Conservation (phyloP, 2,329 filamentous ascomycete genomes). For the Calonectria naviculata region DNA sequence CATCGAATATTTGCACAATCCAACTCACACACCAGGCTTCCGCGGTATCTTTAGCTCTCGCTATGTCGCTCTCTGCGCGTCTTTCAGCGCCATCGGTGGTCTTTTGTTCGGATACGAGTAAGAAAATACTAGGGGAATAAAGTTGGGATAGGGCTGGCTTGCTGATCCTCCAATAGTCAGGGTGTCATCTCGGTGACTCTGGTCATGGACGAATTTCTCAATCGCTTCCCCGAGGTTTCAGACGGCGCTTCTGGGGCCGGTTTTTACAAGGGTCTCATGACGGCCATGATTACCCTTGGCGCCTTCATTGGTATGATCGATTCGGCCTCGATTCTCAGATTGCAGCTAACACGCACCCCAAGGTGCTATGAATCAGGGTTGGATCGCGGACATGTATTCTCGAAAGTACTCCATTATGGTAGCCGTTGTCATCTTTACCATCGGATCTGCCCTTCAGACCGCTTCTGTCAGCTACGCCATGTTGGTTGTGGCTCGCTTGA, state of each 20-base stretch:
- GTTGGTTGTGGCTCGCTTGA: constrained; percentile 53
- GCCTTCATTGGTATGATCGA: constrained; percentile 54
- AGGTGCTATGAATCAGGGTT: constrained; percentile 56
- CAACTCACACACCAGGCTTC: constrained; percentile 37
- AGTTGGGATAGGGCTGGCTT: not conserved
- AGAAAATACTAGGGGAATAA: not conserved
- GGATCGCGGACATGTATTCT: constrained; percentile 47
- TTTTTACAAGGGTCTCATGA: constrained; percentile 55
- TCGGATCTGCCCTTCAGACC: constrained; percentile 57
- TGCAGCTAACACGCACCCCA: not conserved
- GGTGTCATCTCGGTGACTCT: constrained; percentile 53
- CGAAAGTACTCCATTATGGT: constrained; percentile 48
- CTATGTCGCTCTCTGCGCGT: constrained; percentile 47
- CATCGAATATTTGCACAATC: not conserved
- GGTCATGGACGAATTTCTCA: constrained; percentile 49
- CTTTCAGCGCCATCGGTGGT: constrained; percentile 50
- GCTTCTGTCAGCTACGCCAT: constrained; percentile 52
- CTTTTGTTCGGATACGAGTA: constrained; percentile 51
- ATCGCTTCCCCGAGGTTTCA: constrained; percentile 46
- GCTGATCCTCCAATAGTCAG: constrained; percentile 36
- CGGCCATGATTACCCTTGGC: constrained; percentile 59
- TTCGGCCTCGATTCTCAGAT: not conserved
- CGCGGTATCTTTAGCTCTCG: constrained; percentile 44
- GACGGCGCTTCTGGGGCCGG: constrained; percentile 51
- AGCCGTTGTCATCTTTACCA: constrained; percentile 48